Conservation (phyloP, 768 basidiomycete genomes). For the Vararia minispora region DNA sequence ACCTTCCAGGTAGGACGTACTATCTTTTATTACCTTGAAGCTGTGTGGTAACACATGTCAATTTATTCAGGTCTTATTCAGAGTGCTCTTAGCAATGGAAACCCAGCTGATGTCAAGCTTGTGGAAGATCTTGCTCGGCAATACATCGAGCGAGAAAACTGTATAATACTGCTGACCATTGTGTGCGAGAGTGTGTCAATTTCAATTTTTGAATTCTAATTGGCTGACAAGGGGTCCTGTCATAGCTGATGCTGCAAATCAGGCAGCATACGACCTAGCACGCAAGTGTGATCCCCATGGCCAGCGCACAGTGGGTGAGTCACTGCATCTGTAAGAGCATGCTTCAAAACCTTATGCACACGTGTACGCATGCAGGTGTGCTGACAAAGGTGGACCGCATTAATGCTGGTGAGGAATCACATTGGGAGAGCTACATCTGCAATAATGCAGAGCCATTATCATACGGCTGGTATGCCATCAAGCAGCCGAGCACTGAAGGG, state of each 20-base stretch:
- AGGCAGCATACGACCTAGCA: constrained; percentile 19
- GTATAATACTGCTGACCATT: constrained; percentile 18
- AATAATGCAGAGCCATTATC: not conserved
- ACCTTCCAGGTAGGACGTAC: constrained; percentile 19
- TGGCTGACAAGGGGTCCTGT: not conserved
- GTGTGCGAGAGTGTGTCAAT: constrained; percentile 17
- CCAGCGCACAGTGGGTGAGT: constrained; percentile 16
- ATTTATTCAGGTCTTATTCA: constrained; percentile 14
- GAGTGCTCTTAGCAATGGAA: constrained; percentile 13
- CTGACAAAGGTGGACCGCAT: constrained; percentile 23
- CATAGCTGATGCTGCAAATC: constrained; percentile 22
- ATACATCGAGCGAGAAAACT: constrained; percentile 14
- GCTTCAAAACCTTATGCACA: constrained; percentile 1
- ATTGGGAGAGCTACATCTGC: constrained; percentile 13
- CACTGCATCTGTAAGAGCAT: not conserved
- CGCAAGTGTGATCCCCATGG: constrained; percentile 14
- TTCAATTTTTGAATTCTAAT: not conserved
- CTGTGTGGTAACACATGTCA: not conserved
- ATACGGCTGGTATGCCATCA: constrained; percentile 9
- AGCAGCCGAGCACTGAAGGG: constrained; percentile 5
- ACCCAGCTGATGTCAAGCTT: constrained; percentile 13
- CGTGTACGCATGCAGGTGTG: constrained; percentile 14
- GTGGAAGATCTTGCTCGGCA: constrained; percentile 12
- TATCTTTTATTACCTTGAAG: not conserved
- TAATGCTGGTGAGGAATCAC: constrained; percentile 9